Evolutionary conservation across 2,329 filamentous ascomycete species (phyloP), one percentile per base, ranked within the genome.

Genomic region (Phialocephala sp.): DNA sequence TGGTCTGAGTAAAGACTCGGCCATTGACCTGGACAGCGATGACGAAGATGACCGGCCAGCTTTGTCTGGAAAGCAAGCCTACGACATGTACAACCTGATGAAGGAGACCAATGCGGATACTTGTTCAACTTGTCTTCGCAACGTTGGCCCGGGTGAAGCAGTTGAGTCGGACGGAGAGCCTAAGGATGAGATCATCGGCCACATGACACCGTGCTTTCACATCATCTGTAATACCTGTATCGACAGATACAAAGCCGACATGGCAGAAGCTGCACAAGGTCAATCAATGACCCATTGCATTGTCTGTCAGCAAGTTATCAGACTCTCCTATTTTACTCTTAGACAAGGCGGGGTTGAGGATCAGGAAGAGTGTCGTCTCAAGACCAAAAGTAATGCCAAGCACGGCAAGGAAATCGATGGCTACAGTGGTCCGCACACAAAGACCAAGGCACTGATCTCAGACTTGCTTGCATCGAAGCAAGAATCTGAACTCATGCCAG

Each of bases 381-480:
- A 73, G 55, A 54, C 67, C 22, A 76, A 75, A 47, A 66, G 62
- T 18, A 68, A 68, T 12, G 73, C 80, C 1, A 89, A 85, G 68
- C 80, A 83, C 15, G 84, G 84, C 58, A 91, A 89, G 74, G 81
- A 83, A 58, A 74, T 90, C 12, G 87, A 87, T 27, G 86, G 83
- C 52, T 99, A 98, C 76, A 84, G 85, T 52, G 94, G 94, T 0
- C 94, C 94, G 0, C 93, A 97, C 74, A 97, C 94, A 5, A 99
- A 99, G 80, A 97, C 95, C 0, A 88, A 86, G 64, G 93, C 92
- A 1, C 82, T 99, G 1, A 75, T 99, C 0, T 82, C 89, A n/a
- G 89, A 92, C 68, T 85, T 99, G 8, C 78, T 91, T 1, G 81
- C 83, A 59, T 87, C 88, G 60, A 87, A 88, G 64, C 81, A 82